phyloP scores from a whole-genome alignment of 1,284 basidiomycete genomes.

The Puccinia triticina region DNA sequence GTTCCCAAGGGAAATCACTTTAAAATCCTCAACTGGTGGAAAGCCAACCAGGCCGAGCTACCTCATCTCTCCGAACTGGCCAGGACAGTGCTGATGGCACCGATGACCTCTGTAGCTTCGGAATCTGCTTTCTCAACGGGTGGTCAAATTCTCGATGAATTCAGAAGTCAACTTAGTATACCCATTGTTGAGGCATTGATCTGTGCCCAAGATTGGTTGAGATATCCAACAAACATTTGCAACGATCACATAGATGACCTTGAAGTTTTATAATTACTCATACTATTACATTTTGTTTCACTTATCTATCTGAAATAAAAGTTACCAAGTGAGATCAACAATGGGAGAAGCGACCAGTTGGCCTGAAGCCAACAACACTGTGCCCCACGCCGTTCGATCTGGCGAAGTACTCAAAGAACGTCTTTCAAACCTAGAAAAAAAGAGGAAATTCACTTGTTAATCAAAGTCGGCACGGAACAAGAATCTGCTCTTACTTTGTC shows the following conservation, averaged over 20 bases:
- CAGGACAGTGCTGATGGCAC: neutral
- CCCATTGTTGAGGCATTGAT: neutral
- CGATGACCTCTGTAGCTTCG: too few relatives aligned
- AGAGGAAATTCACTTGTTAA: neutral
- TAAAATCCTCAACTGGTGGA: neutral
- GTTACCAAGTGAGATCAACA: too few relatives aligned
- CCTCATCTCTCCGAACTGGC: neutral
- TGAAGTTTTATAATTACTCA: too few relatives aligned
- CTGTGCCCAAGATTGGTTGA: neutral
- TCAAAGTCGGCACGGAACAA: neutral
- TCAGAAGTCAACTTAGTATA: neutral
- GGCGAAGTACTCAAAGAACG: constrained; percentile 45
- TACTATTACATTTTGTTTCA: too few relatives aligned
- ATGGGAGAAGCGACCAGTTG: too few relatives aligned
- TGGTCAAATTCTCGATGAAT: neutral
- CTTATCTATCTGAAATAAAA: too few relatives aligned
- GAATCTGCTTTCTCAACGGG: too few relatives aligned
- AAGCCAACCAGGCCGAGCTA: neutral
- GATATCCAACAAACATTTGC: too few relatives aligned
- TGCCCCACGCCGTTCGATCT: too few relatives aligned
- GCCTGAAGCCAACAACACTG: too few relatives aligned
- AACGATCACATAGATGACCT: too few relatives aligned
- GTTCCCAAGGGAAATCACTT: neutral
- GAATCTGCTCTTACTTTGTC: constrained; percentile 32
- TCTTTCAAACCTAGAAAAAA: constrained; percentile 33